phyloP scores from a whole-genome alignment of 2,329 filamentous ascomycete species.

The Monosporascus sp. region DNA sequence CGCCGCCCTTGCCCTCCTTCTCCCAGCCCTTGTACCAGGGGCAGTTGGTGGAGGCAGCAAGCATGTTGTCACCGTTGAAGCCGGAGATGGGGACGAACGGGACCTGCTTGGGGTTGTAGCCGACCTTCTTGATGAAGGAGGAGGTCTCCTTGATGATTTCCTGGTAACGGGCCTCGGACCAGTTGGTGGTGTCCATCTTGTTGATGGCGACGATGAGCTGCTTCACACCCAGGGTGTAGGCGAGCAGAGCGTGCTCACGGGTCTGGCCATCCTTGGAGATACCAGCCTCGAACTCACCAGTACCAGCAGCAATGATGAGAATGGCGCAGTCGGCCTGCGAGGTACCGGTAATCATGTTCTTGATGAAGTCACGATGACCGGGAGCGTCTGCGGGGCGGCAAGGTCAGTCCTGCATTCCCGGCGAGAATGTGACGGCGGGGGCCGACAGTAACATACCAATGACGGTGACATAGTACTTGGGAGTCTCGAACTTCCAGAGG shows the following conservation, averaged over 20 bases:
- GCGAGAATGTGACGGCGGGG: conserved; percentile 2
- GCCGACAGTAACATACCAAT: conserved; percentile 60
- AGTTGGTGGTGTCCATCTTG: conserved; percentile 99
- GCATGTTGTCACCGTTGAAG: conserved; percentile 99
- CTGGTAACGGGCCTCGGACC: conserved; percentile 91
- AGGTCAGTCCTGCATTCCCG: conserved; percentile 12
- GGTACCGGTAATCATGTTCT: conserved; percentile 99
- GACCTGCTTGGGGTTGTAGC: conserved; percentile 99
- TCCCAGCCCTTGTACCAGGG: conserved; percentile 99
- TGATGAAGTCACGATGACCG: conserved; percentile 99
- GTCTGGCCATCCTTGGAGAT: conserved; percentile 99
- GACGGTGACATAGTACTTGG: conserved; percentile 96
- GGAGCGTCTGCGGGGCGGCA: conserved; percentile 64
- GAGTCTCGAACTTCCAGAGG: conserved; percentile 99
- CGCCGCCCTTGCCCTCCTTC: conserved; percentile 79
- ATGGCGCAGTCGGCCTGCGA: conserved; percentile 99
- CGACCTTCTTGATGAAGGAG: conserved; percentile 99
- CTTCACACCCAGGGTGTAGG: conserved; percentile 99
- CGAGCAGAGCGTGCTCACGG: conserved; percentile 99
- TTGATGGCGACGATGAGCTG: conserved; percentile 99
- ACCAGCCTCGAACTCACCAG: conserved; percentile 99
- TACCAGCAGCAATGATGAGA: conserved; percentile 99
- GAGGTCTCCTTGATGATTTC: conserved; percentile 99
- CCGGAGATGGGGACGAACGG: conserved; percentile 99
- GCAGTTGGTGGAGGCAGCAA: conserved; percentile 82